Conservation (phyloP, 768 basidiomycete species). For the Xerocomus potaroensis region DNA sequence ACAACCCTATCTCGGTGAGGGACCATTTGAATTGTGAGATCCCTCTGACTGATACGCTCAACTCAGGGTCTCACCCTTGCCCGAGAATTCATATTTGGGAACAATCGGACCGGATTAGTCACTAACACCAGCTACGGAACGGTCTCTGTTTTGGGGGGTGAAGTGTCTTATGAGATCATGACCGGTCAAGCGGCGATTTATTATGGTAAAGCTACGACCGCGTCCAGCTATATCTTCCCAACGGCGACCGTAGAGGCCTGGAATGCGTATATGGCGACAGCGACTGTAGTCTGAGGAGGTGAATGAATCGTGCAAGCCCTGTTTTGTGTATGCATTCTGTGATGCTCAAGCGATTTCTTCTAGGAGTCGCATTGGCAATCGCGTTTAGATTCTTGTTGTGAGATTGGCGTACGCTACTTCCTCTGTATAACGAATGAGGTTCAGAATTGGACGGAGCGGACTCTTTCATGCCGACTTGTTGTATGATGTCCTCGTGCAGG, state of each 20-base stretch:
- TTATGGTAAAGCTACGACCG: slow-evolving; percentile 44
- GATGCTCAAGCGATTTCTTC: neutral
- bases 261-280: slow-evolving; percentile 46
- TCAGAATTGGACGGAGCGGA: too few species aligned
- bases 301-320: neutral
- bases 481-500: too few species aligned
- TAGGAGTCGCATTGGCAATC: neutral
- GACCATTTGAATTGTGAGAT: neutral
- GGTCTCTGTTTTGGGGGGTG: slow-evolving; percentile 43
- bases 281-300: slow-evolving; percentile 30
- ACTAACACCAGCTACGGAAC: slow-evolving; percentile 24
- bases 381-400: neutral
- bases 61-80: slow-evolving; percentile 54
- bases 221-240: slow-evolving; percentile 52
- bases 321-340: too few species aligned
- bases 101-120: slow-evolving; percentile 56
- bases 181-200: slow-evolving; percentile 53
- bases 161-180: slow-evolving; percentile 43
- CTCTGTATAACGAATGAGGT: too few species aligned
- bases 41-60: neutral
- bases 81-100: slow-evolving; percentile 66
- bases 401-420: too few species aligned
- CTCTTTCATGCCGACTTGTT: too few species aligned
- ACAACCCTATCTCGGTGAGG: slow-evolving; percentile 43
- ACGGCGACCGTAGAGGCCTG: slow-evolving; percentile 54